Percentiles rank a stretch among this genome's conserved stretches.
phyloP scores from a whole-genome alignment of 441 rosid genomes.

The Populus hybrid region DNA sequence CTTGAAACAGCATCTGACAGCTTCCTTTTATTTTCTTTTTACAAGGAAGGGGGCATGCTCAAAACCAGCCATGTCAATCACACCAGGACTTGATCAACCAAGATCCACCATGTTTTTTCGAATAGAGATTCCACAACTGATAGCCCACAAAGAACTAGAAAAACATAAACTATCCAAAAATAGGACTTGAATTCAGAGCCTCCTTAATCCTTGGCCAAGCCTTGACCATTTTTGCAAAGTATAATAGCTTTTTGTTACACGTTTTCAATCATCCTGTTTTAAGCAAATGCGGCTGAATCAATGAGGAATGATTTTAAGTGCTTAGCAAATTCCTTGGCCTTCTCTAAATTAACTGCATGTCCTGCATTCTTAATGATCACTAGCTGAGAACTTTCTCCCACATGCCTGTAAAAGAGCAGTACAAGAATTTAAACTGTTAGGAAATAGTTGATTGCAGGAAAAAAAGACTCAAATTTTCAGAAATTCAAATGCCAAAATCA shows the following conservation, averaged over 20 bases:
- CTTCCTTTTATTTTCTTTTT: neutral
- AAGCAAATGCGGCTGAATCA: slow-evolving; percentile 8
- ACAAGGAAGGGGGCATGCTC: no score
- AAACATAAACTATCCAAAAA: neutral
- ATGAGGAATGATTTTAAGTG: slow-evolving; percentile 59
- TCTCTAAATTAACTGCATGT: slow-evolving; percentile 74
- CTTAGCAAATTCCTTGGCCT: slow-evolving; percentile 56
- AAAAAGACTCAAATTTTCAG: neutral
- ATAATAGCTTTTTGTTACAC: neutral
- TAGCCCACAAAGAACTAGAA: neutral
- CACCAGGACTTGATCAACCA: neutral
- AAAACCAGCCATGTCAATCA: no score
- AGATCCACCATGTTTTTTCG: neutral
- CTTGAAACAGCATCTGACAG: neutral
- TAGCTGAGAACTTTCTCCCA: slow-evolving; percentile 58
- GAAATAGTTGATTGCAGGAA: neutral
- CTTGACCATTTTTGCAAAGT: neutral
- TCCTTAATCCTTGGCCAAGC: neutral
- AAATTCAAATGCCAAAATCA: neutral
- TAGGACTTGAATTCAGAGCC: neutral
- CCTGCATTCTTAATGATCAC: slow-evolving; percentile 71
- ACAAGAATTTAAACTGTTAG: neutral
- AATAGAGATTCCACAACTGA: neutral
- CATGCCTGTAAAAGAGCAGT: slow-evolving; percentile 31
- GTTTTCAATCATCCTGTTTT: neutral